Evolutionary conservation across 768 basidiomycete genomes (phyloP), one percentile per base, ranked within the genome.

Genomic region (Mycena haematopus): DNA sequence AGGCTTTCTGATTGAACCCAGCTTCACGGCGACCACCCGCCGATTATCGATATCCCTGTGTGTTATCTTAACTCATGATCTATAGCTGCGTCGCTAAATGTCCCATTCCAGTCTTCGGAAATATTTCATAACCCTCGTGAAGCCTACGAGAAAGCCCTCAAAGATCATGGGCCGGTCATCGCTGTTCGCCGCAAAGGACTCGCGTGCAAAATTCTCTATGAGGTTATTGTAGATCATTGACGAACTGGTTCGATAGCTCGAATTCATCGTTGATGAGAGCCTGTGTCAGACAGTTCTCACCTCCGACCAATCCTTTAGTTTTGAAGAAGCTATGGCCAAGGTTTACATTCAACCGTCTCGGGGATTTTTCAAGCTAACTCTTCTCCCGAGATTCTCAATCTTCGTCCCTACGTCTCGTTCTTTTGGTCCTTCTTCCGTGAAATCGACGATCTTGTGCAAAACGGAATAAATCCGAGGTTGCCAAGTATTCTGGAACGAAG

Each of bases 241-340:
- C 21, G 2, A 42, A 17, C 10, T 31, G 9, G 29, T 31, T 31
- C 29, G 29, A 9, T 31, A 77, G 76, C 68, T 77, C 8, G 76
- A 77, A 63, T 77, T 74, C 58, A 71, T 77, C 55, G 72, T 76
- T 19, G 68, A 71, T 22, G 65, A 70, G 15, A 68, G 68, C 14
- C 67, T 71, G 35, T 69, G 71, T 17, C 68, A 72, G 27, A 62
- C 71, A 38, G 69, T 75, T 8, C 68, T 76, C 46, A 72, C 70
- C 4, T 69, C 70, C 19, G 70, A 76, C 47, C 68, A 68, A 14
- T 54, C 69, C 0, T 74, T 75, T 58, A 76, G 76, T 56, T 75
- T 77, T 50, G 76, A 77, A 63, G 60, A 71, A 40, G 76, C 73
- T 3, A 71, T 70, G 17, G 72, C 74, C 13, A 70, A 68, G 22